Base-by-base conservation (phyloP, 2,329 filamentous ascomycete species). In the Hortaea werneckii region DNA sequence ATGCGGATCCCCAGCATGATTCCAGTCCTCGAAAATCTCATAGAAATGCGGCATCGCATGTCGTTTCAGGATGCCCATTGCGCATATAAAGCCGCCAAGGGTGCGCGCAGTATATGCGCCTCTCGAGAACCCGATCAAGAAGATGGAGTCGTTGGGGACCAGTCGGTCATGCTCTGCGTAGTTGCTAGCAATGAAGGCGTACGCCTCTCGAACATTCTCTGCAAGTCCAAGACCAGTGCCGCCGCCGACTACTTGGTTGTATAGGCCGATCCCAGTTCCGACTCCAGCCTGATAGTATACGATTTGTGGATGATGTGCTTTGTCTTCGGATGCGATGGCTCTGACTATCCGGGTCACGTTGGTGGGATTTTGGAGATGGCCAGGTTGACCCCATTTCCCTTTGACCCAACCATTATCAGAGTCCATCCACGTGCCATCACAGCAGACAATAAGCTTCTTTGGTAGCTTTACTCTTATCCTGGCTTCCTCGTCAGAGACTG, bases 121-220 rank as follows among this genome's bases (percentile, higher is more conserved):
- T 35, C 70, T 59, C 5, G 66, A 69, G 53, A 71, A 71, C 2
- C 70, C 70, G 30, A 71, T 61, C 3, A 72, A 52, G 54, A 66
- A 72, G 37, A 72, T 69, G 8, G 67, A 67, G 42, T 71, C 70
- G 3, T 56, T 56, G 4, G 53, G 45, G 43, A 57, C 56, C 26
- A 58, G 49, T 13, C 51, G 40, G 37, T 59, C 54, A 13, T 60
- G 52, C 11, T 57, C 53, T 6, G 58, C 50, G 54, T 80, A 81
- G 61, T 82, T 82, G 54, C 75, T 72, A 45, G 76, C 79, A 2
- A 82, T 65, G 55, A 80, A 82, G 4, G 73, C 69, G 56, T 83
- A 83, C 1, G 77, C 75, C 58, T 81, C 78, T 9, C 77, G 73
- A 44, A 83, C 72, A 46, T 82, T 64, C 48, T 64, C 64, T 8